phyloP scores from a whole-genome alignment of 495 filamentous ascomycete genomes.

The Antarctomyces pellizariae region DNA sequence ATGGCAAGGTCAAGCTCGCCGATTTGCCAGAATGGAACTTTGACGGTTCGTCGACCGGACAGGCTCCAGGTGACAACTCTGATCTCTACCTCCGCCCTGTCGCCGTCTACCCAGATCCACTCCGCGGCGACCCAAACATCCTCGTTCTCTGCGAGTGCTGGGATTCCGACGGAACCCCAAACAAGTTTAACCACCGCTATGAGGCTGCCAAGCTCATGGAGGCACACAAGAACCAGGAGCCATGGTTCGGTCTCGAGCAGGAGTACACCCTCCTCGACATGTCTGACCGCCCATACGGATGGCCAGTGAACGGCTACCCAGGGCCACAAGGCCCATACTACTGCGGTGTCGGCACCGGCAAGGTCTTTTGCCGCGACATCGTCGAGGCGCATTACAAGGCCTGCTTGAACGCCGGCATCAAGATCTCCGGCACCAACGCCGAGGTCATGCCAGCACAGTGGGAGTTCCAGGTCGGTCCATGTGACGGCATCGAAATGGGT shows the following conservation, averaged over 20 bases:
- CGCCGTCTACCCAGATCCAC: constrained; percentile 78
- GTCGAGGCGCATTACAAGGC: constrained; percentile 97
- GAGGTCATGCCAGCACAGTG: constrained; percentile 98
- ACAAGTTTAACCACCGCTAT: constrained; percentile 96
- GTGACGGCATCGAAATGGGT: constrained; percentile 80
- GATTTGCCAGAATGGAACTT: constrained; percentile 99
- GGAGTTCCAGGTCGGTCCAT: constrained; percentile 98
- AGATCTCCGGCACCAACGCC: constrained; percentile 96
- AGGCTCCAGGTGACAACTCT: constrained; percentile 89
- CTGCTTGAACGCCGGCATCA: constrained; percentile 74
- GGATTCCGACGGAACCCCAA: constrained; percentile 88
- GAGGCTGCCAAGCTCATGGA: constrained; percentile 76
- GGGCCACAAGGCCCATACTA: constrained; percentile 97
- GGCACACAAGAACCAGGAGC: constrained; percentile 55
- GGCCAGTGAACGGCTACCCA: constrained; percentile 89
- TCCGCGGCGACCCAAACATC: constrained; percentile 66
- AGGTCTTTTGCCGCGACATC: constrained; percentile 95
- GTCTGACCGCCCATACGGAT: constrained; percentile 76
- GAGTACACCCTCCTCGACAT: constrained; percentile 87
- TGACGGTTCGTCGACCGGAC: constrained; percentile 83
- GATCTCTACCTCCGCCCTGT: constrained; percentile 93
- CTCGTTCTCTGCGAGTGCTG: constrained; percentile 89
- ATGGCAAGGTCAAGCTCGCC: constrained; percentile 25
- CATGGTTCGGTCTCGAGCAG: constrained; percentile 98
- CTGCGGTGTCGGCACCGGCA: constrained; percentile 93